A percentile compares a stretch with the other conserved stretches of the same genome.
phyloP scores from a whole-genome alignment of 768 basidiomycete genomes.

The Termitomyces titanicus region DNA sequence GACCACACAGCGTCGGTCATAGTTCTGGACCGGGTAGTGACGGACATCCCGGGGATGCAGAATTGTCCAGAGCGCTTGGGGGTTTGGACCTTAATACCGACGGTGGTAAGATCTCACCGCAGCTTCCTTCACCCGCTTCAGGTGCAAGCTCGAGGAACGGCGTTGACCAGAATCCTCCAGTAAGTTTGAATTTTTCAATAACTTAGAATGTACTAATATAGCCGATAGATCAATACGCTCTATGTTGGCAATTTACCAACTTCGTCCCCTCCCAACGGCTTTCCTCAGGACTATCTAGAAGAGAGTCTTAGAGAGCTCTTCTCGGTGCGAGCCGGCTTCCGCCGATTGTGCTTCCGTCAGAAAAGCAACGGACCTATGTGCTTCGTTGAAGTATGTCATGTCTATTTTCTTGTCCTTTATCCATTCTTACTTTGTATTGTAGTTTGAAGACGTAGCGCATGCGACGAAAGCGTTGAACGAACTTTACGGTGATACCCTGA shows the following conservation, averaged over 20 bases:
- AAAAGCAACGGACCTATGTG: constrained; percentile 99
- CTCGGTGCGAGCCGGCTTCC: constrained; percentile 74
- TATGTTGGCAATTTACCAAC: constrained; percentile 98
- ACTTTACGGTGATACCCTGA: constrained; percentile 87
- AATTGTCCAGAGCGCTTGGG: constrained; percentile 37
- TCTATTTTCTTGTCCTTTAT: background rate
- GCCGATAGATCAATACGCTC: constrained; percentile 83
- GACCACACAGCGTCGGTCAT: constrained; percentile 19
- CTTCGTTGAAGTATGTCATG: constrained; percentile 81
- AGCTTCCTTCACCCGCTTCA: constrained; percentile 74
- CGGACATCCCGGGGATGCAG: constrained; percentile 21
- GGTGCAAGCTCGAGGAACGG: constrained; percentile 49
- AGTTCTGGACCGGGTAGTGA: constrained; percentile 5
- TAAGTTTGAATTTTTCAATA: constrained; percentile 27
- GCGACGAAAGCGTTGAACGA: constrained; percentile 88
- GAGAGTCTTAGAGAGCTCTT: constrained; percentile 85
- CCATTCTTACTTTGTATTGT: constrained; percentile 13
- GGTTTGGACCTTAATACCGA: constrained; percentile 53
- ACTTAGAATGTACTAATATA: constrained; percentile 6
- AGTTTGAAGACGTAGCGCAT: constrained; percentile 88
- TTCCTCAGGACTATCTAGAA: constrained; percentile 80
- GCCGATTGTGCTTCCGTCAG: constrained; percentile 90
- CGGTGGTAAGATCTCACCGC: constrained; percentile 61
- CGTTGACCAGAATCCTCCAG: constrained; percentile 92
- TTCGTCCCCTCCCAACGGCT: constrained; percentile 64